These are phyloP conservation scores for Aspergillus sparsus DNA, from an alignment of 495 filamentous ascomycete genomes.

Conservation along the genomic window DNA sequence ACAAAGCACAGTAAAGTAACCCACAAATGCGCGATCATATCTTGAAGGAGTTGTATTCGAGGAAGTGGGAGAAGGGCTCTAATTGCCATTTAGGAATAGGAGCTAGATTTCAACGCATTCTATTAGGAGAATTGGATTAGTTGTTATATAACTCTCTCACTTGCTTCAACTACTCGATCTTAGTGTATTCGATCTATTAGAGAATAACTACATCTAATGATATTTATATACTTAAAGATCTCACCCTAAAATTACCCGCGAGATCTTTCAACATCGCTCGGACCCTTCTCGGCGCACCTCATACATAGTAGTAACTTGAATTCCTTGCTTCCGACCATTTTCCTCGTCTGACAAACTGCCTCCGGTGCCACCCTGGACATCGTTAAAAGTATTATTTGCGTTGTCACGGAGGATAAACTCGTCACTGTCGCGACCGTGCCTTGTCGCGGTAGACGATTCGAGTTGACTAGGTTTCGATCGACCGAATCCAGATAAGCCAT, in stretches of 20 bases:
- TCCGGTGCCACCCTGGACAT: not conserved
- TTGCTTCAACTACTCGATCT: too few species aligned
- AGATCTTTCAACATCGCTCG: not conserved
- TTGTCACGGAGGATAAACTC: slow-evolving; percentile 14
- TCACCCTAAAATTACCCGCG: too few species aligned
- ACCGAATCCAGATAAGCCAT: slow-evolving; percentile 14
- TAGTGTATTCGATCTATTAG: not conserved
- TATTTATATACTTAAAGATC: too few species aligned
- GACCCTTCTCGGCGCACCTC: slow-evolving; percentile 17
- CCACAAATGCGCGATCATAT: too few species aligned
- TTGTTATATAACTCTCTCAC: too few species aligned
- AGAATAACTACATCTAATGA: not conserved
- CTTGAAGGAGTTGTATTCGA: too few species aligned
- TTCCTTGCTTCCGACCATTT: slow-evolving; percentile 10
- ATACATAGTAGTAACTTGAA: slow-evolving; percentile 24
- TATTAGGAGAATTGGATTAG: not conserved
- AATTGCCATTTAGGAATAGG: too few species aligned
- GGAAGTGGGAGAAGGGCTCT: too few species aligned
- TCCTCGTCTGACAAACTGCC: slow-evolving; percentile 17
- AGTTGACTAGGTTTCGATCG: slow-evolving; percentile 15
- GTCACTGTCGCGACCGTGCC: slow-evolving; percentile 14
- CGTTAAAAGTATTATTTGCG: not conserved
- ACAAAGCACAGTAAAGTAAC: too few species aligned
- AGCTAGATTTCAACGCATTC: not conserved
- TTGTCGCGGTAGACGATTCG: slow-evolving; percentile 4